A percentile compares a stretch with the other conserved stretches of the same genome.
Conservation (phyloP, 2,329 filamentous ascomycete species). For the Cercospora sojina region DNA sequence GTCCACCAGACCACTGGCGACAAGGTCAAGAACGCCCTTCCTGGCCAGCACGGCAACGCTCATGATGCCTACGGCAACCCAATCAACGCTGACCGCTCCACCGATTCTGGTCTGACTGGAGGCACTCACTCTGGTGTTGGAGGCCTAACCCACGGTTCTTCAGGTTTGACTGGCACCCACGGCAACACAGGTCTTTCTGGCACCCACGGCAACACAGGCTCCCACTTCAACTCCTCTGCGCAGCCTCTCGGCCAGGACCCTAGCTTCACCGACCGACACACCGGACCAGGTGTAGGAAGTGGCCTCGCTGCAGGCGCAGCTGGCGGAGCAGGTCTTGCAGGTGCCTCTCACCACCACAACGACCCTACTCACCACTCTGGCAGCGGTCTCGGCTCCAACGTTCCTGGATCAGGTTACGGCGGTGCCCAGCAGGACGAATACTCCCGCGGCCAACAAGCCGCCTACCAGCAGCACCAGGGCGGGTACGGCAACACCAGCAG, state of each 20-base stretch:
- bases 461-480: slow-evolving; percentile 7
- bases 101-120: neutral
- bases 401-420: neutral
- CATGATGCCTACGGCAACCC: slow-evolving; percentile 16
- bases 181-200: neutral
- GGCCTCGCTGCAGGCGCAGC: slow-evolving; percentile 13
- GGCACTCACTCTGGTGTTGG: slow-evolving; percentile 8
- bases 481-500: slow-evolving; percentile 6
- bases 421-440: slow-evolving; percentile 12
- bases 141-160: neutral
- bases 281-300: slow-evolving; percentile 12
- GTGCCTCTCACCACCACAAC: slow-evolving; percentile 16
- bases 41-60: slow-evolving; percentile 16
- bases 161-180: slow-evolving; percentile 10
- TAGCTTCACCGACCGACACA: slow-evolving; percentile 17
- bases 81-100: slow-evolving; percentile 3
- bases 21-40: slow-evolving; percentile 11
- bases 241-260: slow-evolving; percentile 20
- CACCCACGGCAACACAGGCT: slow-evolving; percentile 2
- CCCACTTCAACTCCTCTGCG: slow-evolving; percentile 13
- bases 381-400: neutral
- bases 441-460: slow-evolving; percentile 10
- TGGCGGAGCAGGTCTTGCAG: slow-evolving; percentile 16
- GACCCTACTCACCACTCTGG: slow-evolving; percentile 3
- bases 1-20: slow-evolving; percentile 11